Percentiles rank a stretch among this genome's conserved stretches.
Evolutionary conservation across 2,329 filamentous ascomycete species (phyloP).

Genomic region (Cordyceps pruinosa): DNA sequence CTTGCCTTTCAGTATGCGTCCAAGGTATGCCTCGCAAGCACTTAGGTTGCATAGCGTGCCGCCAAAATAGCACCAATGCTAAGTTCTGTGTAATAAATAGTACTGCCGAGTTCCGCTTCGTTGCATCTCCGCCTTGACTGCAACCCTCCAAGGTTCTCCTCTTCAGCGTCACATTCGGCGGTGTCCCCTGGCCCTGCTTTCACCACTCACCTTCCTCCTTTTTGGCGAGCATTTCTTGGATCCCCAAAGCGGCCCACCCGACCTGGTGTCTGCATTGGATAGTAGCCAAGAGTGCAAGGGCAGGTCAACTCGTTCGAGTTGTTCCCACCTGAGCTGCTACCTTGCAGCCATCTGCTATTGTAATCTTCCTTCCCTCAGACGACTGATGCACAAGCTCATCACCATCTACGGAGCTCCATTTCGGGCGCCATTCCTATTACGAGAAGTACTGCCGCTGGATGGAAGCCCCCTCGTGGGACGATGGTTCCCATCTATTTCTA

Average conservation of each 20-base stretch:
- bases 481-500: neutral
- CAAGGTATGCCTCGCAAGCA: too few relatives aligned
- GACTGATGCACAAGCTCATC: neutral
- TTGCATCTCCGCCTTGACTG: neutral
- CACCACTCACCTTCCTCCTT: neutral
- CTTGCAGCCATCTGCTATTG: neutral
- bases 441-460: slow-evolving; percentile 2
- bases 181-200: neutral
- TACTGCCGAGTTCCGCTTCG: slow-evolving; percentile 1
- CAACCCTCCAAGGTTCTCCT: neutral
- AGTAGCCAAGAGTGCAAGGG: too few relatives aligned
- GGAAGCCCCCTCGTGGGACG: neutral
- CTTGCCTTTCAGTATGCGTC: too few relatives aligned
- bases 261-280: neutral
- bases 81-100: neutral
- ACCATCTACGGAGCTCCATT: slow-evolving; percentile 4
- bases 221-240: neutral
- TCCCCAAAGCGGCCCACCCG: neutral
- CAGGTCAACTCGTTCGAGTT: neutral
- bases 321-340: neutral
- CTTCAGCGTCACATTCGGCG: slow-evolving; percentile 2
- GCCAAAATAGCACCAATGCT: neutral
- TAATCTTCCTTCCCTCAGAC: neutral
- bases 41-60: neutral
- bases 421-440: slow-evolving; percentile 5